Base-by-base conservation (phyloP, 352 stramenopile species). In the Globisporangium nodosum region DNA sequence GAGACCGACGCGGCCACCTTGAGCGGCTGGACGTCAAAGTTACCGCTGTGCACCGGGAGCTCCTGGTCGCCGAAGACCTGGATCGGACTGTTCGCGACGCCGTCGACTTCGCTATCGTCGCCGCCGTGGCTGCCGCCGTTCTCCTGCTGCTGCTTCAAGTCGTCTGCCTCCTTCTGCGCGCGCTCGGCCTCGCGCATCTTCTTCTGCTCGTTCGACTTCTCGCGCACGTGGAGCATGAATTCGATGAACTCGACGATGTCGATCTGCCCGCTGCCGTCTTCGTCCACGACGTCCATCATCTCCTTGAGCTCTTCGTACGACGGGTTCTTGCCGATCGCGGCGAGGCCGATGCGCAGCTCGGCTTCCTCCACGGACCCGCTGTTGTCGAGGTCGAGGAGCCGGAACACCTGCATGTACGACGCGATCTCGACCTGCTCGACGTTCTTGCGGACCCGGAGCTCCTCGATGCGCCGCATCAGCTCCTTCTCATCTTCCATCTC, bases 161-260 rank as follows among this genome's bases (percentile, higher is more conserved):
- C 48, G 3, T 65, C 60, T n/a, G 55, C 69, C 7, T 55, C 66
- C 18, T 73, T 45, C 27, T 31, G 60, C 0, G 62, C 60, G 12
- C 16, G 21, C 49, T 66, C 54, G 0, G 60, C 54, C 7, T 62
- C 50, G 24, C 27, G 0, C 18, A 61, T 61, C 15, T 50, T 53
- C 24, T 78, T 78, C 43, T 88, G 76, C 50, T 85, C 65, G 7
- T 57, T 73, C 0, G 81, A 87, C 42, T 88, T 90, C 54, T 87
- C 76, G 2, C 81, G 78, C 15, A 90, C 78, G 61, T 88, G 74
- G 45, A 90, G 83, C 82, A 92, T 94, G 55, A 92, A 94, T 60
- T 92, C 77, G 54, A 94, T 73, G 60, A 95, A 95, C 60, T 93
- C 85, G 46, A 91, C 78, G 43, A 94, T 83, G 58, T 94, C 85